phyloP scores from a whole-genome alignment of 352 stramenopile species.

The Pythium catenulatum region DNA sequence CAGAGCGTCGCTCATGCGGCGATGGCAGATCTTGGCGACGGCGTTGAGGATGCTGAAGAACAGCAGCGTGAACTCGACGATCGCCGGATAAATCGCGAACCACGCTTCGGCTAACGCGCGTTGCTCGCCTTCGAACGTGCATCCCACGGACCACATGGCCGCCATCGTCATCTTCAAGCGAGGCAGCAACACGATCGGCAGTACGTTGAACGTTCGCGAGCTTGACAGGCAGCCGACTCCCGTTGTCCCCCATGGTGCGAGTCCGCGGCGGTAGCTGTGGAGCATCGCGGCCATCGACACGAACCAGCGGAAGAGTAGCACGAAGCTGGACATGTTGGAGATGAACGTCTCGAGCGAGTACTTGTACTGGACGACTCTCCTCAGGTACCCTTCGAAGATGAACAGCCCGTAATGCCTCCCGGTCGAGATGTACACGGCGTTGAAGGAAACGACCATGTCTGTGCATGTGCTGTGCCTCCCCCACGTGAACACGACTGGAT shows the following conservation, averaged over 20 bases:
- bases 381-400: conserved; percentile 32
- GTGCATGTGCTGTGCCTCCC: not conserved
- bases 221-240: conserved; percentile 55
- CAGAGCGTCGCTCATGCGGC: conserved; percentile 59
- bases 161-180: conserved; percentile 55
- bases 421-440: conserved; percentile 51
- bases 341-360: conserved; percentile 68
- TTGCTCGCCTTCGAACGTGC: conserved; percentile 67
- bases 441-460: not conserved
- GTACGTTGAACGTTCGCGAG: conserved; percentile 51
- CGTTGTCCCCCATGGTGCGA: conserved; percentile 30
- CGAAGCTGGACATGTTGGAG: conserved; percentile 61
- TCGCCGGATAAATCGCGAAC: conserved; percentile 66
- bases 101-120: conserved; percentile 56
- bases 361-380: conserved; percentile 33
- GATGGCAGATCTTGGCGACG: conserved; percentile 51
- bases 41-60: conserved; percentile 68
- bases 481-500: conserved; percentile 24
- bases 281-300: conserved; percentile 37
- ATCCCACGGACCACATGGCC: conserved; percentile 61
- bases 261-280: conserved; percentile 23
- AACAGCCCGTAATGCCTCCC: conserved; percentile 59
- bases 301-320: conserved; percentile 68
- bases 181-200: conserved; percentile 53
- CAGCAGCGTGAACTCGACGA: conserved; percentile 54